phyloP scores from a whole-genome alignment of 2,329 filamentous ascomycete genomes.

The Colletotrichum costaricense region DNA sequence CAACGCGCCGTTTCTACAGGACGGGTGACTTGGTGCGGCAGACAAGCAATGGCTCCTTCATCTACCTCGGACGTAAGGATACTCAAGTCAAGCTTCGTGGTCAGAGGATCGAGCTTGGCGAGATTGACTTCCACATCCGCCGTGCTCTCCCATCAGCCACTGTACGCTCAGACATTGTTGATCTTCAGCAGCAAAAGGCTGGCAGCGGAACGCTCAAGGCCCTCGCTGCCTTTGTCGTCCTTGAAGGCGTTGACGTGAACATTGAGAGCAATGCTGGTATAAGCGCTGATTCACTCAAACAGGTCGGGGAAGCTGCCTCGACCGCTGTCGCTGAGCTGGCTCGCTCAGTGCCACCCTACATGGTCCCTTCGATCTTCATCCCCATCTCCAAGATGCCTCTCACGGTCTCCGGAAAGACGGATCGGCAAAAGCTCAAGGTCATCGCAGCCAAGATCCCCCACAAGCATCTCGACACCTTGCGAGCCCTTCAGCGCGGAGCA shows the following conservation, averaged over 20 bases:
- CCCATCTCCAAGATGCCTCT: conserved; percentile 15
- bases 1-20: conserved; percentile 50
- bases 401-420: conserved; percentile 25
- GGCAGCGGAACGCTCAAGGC: conserved; percentile 36
- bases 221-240: conserved; percentile 57
- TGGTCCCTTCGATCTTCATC: conserved; percentile 34
- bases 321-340: conserved; percentile 45
- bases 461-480: conserved; percentile 49
- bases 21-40: conserved; percentile 53
- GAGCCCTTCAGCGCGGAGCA: conserved; percentile 18
- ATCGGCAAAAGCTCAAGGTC: conserved; percentile 50
- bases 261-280: conserved; percentile 42
- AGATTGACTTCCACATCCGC: conserved; percentile 32
- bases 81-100: conserved; percentile 39
- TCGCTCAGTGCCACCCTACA: conserved; percentile 46
- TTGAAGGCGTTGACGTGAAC: conserved; percentile 38
- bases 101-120: conserved; percentile 38
- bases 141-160: not conserved
- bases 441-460: conserved; percentile 54
- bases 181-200: not conserved
- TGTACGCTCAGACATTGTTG: not conserved
- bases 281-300: conserved; percentile 28
- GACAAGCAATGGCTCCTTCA: conserved; percentile 27
- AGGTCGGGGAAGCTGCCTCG: conserved; percentile 43
- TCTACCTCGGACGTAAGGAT: conserved; percentile 36